Percentiles rank a stretch among this genome's conserved stretches.
Conservation (phyloP, 768 basidiomycete genomes). For the Piloderma croceum region DNA sequence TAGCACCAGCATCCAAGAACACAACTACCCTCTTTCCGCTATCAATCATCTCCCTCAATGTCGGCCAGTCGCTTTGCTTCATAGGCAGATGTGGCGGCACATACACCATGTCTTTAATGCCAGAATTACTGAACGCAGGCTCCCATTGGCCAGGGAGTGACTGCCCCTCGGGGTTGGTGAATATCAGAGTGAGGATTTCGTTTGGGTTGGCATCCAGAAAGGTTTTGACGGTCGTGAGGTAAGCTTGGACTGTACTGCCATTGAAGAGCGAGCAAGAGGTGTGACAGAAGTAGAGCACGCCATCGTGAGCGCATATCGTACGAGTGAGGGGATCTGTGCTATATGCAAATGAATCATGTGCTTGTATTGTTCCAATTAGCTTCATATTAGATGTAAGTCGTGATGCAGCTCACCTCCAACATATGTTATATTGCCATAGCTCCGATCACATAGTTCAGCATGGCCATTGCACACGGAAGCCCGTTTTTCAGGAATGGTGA, state of each 20-base stretch:
- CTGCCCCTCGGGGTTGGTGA: conserved; percentile 39
- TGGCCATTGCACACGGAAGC: conserved; percentile 35
- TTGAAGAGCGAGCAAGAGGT: conserved; percentile 30
- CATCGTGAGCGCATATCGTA: conserved; percentile 17
- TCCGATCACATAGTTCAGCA: conserved; percentile 34
- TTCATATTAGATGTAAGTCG: too few species aligned
- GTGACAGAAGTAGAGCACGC: conserved; percentile 38
- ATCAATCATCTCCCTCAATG: conserved; percentile 36
- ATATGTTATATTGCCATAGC: conserved; percentile 33
- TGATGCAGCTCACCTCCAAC: conserved; percentile 17
- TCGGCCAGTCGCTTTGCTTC: conserved; percentile 32
- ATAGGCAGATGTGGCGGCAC: conserved; percentile 24
- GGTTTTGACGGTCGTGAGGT: conserved; percentile 27
- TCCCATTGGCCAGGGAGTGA: conserved; percentile 27
- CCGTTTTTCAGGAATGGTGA: too few species aligned
- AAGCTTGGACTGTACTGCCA: conserved; percentile 24
- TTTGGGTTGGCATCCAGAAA: conserved; percentile 37
- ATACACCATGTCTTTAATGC: conserved; percentile 30
- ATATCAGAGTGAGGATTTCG: conserved; percentile 39
- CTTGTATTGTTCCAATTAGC: conserved; percentile 32
- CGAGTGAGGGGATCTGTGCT: conserved; percentile 22
- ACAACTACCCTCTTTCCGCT: conserved; percentile 34
- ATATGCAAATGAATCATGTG: conserved; percentile 28
- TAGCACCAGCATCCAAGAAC: conserved; percentile 33
- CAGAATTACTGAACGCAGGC: conserved; percentile 28